Percentiles rank a stretch among this genome's conserved stretches.
These are phyloP conservation scores for Albizia julibrissin DNA, from an alignment of 306 rosid species.

Conservation along the genomic window DNA sequence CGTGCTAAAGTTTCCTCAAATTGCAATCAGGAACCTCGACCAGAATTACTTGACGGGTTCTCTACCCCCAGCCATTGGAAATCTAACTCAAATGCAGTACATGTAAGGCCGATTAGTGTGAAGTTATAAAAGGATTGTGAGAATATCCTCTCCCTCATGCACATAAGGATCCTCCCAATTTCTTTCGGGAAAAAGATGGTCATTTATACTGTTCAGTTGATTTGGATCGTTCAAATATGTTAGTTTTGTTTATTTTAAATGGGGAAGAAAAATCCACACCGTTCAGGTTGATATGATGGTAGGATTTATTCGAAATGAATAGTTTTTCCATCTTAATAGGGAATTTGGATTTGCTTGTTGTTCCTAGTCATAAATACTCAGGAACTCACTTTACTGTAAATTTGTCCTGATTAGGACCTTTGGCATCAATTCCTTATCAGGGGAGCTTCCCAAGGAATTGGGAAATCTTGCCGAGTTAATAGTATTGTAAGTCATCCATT, in stretches of 20 bases:
- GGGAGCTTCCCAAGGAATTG: too few species aligned
- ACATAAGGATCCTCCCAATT: background rate
- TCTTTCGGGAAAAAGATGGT: too few species aligned
- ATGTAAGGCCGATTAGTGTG: conserved; percentile 44
- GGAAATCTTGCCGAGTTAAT: too few species aligned
- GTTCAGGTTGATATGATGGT: background rate
- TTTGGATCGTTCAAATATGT: background rate
- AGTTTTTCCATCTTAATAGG: background rate
- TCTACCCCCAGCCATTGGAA: conserved; percentile 66
- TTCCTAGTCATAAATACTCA: too few species aligned
- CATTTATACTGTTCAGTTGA: background rate
- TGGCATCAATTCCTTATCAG: too few species aligned
- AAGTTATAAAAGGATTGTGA: too few species aligned
- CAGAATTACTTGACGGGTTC: conserved; percentile 72
- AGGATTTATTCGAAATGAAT: too few species aligned
- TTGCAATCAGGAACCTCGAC: conserved; percentile 50
- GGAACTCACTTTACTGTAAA: too few species aligned
- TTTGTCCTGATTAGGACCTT: too few species aligned
- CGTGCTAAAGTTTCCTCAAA: conserved; percentile 4
- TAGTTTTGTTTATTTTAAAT: background rate
- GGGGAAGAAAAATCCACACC: too few species aligned
- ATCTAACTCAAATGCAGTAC: conserved; percentile 64
- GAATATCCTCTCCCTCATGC: background rate
- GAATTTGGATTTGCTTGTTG: background rate
- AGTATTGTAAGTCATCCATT: too few species aligned